Conservation (phyloP, 1,139 yeast species). For the Pichia sp. region DNA sequence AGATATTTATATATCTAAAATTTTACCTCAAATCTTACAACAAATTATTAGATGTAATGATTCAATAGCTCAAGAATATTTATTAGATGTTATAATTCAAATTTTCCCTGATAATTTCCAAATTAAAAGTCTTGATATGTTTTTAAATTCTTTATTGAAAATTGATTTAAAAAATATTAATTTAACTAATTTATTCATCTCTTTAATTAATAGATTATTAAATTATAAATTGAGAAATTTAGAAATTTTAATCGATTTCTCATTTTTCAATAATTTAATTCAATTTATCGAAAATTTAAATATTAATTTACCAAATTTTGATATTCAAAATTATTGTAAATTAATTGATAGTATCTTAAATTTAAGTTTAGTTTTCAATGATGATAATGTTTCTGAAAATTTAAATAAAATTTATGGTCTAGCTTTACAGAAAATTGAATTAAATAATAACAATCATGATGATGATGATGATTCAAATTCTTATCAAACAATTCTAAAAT, state of each 20-base stretch:
- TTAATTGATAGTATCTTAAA: conserved; percentile 59
- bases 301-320: conserved; percentile 53
- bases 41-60: conserved; percentile 92
- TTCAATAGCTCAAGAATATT: conserved; percentile 82
- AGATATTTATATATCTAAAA: conserved; percentile 50
- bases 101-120: conserved; percentile 94
- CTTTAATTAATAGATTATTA: conserved; percentile 69
- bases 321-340: conserved; percentile 57
- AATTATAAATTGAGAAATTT: conserved; percentile 34
- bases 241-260: conserved; percentile 18
- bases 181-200: conserved; percentile 56
- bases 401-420: conserved; percentile 56
- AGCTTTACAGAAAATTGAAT: conserved; percentile 44
- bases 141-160: conserved; percentile 58
- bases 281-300: conserved; percentile 49
- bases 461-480: conserved; percentile 36
- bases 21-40: conserved; percentile 76
- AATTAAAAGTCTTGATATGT: conserved; percentile 58
- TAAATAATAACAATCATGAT: too few species aligned
- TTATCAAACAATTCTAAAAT: conserved; percentile 50
- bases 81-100: conserved; percentile 84
- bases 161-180: conserved; percentile 49
- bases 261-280: conserved; percentile 59
- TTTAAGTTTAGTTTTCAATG: conserved; percentile 38
- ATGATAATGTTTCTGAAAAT: conserved; percentile 54